Conservation (phyloP, 345 rosid genomes). For the Linum tenue region DNA sequence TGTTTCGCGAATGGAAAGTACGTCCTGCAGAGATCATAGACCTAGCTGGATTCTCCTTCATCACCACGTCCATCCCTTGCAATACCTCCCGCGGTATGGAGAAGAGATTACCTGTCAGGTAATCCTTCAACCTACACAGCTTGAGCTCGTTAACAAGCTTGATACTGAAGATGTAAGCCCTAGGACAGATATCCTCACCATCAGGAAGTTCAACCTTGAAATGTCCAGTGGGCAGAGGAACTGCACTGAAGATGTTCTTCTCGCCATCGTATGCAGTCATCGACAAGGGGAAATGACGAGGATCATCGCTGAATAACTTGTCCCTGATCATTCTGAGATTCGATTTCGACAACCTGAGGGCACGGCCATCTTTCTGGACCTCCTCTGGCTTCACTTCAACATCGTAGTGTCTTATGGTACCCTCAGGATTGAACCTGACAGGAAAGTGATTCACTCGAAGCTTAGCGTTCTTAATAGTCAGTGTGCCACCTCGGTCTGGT, state of each 20-base stretch:
- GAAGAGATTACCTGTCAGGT: conserved; percentile 28
- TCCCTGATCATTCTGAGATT: conserved; percentile 39
- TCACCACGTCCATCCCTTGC: conserved; percentile 84
- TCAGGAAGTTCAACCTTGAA: conserved; percentile 33
- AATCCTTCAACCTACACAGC: conserved; percentile 50
- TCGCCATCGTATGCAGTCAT: conserved; percentile 82
- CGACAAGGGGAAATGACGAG: conserved; percentile 33
- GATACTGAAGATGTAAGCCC: conserved; percentile 31
- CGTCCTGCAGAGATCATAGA: conserved; percentile 58
- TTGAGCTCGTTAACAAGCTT: conserved; percentile 59
- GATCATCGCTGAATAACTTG: conserved; percentile 42
- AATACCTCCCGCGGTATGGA: conserved; percentile 57
- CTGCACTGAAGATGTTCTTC: conserved; percentile 71
- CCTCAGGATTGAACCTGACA: conserved; percentile 40
- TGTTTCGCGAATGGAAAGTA: conserved; percentile 36
- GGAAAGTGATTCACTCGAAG: conserved; percentile 62
- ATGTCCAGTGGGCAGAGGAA: conserved; percentile 39
- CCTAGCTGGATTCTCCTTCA: conserved; percentile 76
- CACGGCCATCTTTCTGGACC: conserved; percentile 20
- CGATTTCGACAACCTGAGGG: conserved; percentile 35
- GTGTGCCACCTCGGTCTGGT: conserved; percentile 59
- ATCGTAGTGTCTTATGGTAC: conserved; percentile 52
- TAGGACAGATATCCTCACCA: conserved; percentile 34
- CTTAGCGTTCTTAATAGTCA: conserved; percentile 23
- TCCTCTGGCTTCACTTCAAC: conserved; percentile 41